phyloP scores from a whole-genome alignment of 768 basidiomycete genomes.

The Russula virescens region DNA sequence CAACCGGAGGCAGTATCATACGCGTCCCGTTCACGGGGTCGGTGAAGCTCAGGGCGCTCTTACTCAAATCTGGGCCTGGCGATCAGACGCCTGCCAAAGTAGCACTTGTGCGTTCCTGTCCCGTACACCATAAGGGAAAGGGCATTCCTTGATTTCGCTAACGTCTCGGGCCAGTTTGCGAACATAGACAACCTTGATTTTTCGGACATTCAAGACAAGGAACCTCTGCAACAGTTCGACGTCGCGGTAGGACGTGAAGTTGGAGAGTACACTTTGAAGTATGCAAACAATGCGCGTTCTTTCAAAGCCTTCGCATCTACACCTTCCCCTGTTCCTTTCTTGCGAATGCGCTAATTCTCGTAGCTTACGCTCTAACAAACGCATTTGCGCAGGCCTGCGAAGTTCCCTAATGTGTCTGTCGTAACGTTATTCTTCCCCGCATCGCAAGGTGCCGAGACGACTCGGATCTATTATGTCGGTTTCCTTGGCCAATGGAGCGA shows the following conservation, averaged over 20 bases:
- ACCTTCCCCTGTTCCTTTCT: background rate
- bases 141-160: background rate
- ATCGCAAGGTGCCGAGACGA: slow-evolving; percentile 72
- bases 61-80: slow-evolving; percentile 78
- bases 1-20: slow-evolving; percentile 50
- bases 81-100: slow-evolving; percentile 74
- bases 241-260: slow-evolving; percentile 67
- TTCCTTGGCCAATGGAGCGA: slow-evolving; percentile 79
- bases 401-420: slow-evolving; percentile 77
- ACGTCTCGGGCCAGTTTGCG: slow-evolving; percentile 48
- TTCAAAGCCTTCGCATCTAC: background rate
- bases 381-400: slow-evolving; percentile 56
- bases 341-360: background rate
- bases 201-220: slow-evolving; percentile 55
- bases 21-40: slow-evolving; percentile 85
- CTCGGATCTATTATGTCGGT: slow-evolving; percentile 77
- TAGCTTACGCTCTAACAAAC: background rate
- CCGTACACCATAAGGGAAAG: background rate
- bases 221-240: slow-evolving; percentile 66
- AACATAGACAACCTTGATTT: slow-evolving; percentile 82
- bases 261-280: slow-evolving; percentile 85
- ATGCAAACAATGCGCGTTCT: slow-evolving; percentile 27
- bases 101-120: slow-evolving; percentile 46
- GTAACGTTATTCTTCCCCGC: slow-evolving; percentile 80
- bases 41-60: slow-evolving; percentile 75